Base-by-base conservation (phyloP, 441 rosid species). In the Raphanus hybrid region DNA sequence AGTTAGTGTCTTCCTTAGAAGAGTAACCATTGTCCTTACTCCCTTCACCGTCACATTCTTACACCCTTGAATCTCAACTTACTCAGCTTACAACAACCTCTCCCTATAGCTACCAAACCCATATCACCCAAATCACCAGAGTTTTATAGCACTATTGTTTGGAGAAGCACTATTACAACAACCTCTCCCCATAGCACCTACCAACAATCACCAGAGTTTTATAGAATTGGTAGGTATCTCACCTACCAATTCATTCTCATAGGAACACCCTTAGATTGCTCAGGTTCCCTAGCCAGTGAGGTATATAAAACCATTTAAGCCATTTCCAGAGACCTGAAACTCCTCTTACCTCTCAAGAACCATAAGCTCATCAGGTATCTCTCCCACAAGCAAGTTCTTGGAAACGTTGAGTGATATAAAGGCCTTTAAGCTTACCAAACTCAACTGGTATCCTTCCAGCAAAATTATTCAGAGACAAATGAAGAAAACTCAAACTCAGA, bases 401-500 rank as follows among this genome's bases (percentile, higher is more conserved):
- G 99, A 94, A 70, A 94, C 71, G 80, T 94, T 94, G 73, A 92
- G 66, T 32, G 92, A 83, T 81, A 74, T 86, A 70, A 95, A 23
- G 90, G 70, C 81, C 86, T 66, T 74, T 80, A 67, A 95, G 91
- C 74, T 82, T 81, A 71, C 94, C 86, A 78, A 95, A 78, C 83
- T 95, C 94, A 65, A 41, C 45, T 0, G 98, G 99, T 69, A 94
- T 88, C 11, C 55, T 20, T 9, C 94, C 96, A 41, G 62, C 85
- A 78, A 94, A 94, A 82, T 84, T 89, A 77, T 94, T 94, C 75
- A 77, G 81, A 73, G 99, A 94, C 88, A 94, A 87, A 83, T 94
- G 98, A 65, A 94, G 93, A 83, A 84, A 89, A 23, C 72, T 92
- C 92, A 75, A 94, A 96, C 85, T 82, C 78, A 65, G 94, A 86